Base-by-base conservation (phyloP, 129 eudicot species). In the Arctium minus region DNA sequence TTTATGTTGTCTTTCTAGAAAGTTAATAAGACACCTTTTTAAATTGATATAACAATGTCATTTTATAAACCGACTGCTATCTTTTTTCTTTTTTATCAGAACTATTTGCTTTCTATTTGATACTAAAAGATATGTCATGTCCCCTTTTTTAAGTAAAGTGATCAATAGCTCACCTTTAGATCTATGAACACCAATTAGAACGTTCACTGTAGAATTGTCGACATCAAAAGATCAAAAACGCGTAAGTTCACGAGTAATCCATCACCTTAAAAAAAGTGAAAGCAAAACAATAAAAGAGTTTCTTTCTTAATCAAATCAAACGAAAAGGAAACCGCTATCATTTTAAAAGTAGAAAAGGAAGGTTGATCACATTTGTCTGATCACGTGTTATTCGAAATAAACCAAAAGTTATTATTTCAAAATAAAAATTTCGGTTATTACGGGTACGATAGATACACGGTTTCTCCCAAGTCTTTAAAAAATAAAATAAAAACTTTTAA, bases 231-330 rank as follows among this genome's bases (percentile, higher is more conserved):
- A 46, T 27, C 4, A 76, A 17, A 76, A 53, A 76, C 36, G 70
- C 80, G 80, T 76, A 50, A 31, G 1, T 76, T 76, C 29, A 77
- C 46, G 71, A 77, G 71, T 53, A 77, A 56, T 53, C 70, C 17
- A 32, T 53, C 33, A 17, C 8, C 44, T 56, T 53, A 32, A 76
- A 48, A 8, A 53, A 76, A 76, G 6, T 0, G 17, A 31, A 18
- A 64, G 33, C 70, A 64, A 64, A 18, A 64, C 32, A 1, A 64
- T 6, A n/a, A 64, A 40, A 64, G 4, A 18, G 11, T 53, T 53
- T 6, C 32, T 64, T 64, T 64, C 8, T 22, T 8, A 64, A 27
- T 22, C 4, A 64, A 64, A 22, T n/a, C 70, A 18, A 64, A 64
- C 2, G 70, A 22, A 6, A 64, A 18, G 11, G 32, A 27, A 64